Conservation (phyloP, 768 basidiomycete species). For the Termitomyces sp. region DNA sequence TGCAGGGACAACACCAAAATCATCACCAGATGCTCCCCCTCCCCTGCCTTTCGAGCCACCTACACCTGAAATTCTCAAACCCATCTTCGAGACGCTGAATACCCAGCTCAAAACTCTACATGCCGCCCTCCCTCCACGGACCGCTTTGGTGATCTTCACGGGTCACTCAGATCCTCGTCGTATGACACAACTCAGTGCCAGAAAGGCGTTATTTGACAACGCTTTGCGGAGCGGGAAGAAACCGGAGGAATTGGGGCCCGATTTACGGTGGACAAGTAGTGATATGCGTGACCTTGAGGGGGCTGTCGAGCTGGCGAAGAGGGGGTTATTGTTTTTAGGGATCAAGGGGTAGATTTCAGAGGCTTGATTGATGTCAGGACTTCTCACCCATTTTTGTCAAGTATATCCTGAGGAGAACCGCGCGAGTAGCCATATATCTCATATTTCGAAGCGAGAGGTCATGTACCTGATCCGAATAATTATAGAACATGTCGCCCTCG, state of each 20-base stretch:
- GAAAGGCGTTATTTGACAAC: constrained; percentile 70
- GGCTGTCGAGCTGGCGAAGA: constrained; percentile 73
- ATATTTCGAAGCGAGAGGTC: too few relatives aligned
- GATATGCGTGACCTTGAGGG: constrained; percentile 81
- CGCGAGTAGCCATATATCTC: too few relatives aligned
- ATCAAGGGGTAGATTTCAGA: constrained; percentile 35
- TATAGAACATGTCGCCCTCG: too few relatives aligned
- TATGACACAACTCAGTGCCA: constrained; percentile 70
- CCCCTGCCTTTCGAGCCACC: constrained; percentile 27
- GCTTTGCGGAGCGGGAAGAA: constrained; percentile 53
- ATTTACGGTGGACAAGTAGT: constrained; percentile 67
- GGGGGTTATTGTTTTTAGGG: constrained; percentile 81
- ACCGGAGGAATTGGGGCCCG: constrained; percentile 49
- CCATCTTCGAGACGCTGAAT: constrained; percentile 52
- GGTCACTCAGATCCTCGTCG: constrained; percentile 85
- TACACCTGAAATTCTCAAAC: constrained; percentile 27
- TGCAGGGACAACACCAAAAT: constrained; percentile 62
- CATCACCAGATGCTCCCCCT: constrained; percentile 31
- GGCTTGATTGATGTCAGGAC: background rate
- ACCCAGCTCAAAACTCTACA: constrained; percentile 59
- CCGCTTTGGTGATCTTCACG: constrained; percentile 81
- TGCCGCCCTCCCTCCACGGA: constrained; percentile 66
- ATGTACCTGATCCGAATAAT: too few relatives aligned
- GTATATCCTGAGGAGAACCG: too few relatives aligned
- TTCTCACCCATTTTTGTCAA: too few relatives aligned